These are phyloP conservation scores for Aspergillus proliferans DNA, from an alignment of 2,329 filamentous ascomycete species.

Conservation along the genomic window DNA sequence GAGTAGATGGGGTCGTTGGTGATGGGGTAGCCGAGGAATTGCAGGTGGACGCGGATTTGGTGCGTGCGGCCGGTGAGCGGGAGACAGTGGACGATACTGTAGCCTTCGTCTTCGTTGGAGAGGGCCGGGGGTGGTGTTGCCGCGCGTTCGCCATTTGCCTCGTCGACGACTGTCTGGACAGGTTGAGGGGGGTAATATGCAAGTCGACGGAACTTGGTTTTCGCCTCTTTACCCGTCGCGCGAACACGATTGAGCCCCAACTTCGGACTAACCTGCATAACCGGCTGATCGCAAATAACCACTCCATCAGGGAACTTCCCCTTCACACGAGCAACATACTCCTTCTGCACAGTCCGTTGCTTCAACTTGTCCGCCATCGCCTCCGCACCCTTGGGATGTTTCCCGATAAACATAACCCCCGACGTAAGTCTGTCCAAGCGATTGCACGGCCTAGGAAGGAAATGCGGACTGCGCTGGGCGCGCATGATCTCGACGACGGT, in stretches of 20 bases:
- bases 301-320: constrained; percentile 89
- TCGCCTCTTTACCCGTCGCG: constrained; percentile 82
- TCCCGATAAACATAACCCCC: constrained; percentile 97
- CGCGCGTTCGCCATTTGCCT: constrained; percentile 15
- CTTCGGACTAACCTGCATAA: constrained; percentile 90
- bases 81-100: constrained; percentile 90
- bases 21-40: constrained; percentile 91
- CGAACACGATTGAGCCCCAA: constrained; percentile 90
- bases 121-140: constrained; percentile 29
- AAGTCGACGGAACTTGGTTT: constrained; percentile 83
- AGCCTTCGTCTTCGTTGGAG: constrained; percentile 57
- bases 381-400: constrained; percentile 73
- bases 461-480: constrained; percentile 57
- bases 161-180: constrained; percentile 17
- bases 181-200: constrained; percentile 71
- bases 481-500: constrained; percentile 90
- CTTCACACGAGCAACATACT: constrained; percentile 87
- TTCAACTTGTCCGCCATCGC: constrained; percentile 69
- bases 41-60: constrained; percentile 88
- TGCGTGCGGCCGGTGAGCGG: constrained; percentile 92
- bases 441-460: constrained; percentile 70
- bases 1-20: constrained; percentile 97
- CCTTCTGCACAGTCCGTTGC: constrained; percentile 78
- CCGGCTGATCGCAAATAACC: constrained; percentile 85
- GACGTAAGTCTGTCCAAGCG: constrained; percentile 90